Base-by-base conservation (phyloP, 352 stramenopile genomes). In the Phytophthora tubulina region DNA sequence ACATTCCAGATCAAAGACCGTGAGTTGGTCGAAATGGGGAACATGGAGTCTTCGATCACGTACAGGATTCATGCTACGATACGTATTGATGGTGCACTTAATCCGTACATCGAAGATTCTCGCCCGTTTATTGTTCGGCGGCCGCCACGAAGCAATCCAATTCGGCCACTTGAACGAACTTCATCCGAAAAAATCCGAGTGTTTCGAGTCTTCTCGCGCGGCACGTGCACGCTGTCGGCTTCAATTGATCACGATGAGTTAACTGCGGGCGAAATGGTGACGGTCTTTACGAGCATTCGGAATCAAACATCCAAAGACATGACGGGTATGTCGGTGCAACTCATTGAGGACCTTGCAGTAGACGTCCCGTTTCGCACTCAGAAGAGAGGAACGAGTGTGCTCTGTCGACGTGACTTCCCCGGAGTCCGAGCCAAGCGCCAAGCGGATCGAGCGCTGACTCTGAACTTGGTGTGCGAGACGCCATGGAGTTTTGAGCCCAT, bases 261-360 rank as follows among this genome's bases (percentile, higher is more conserved):
- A 2, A 9, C 57, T 11, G 33, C 58, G 2, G 69, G 69, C 6
- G 63, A 61, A 10, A 56, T 57, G 38, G 33, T 73, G 17, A 62
- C 46, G 3, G 57, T 73, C 21, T 27, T 27, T 27, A 27, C 21
- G 21, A 27, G 21, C 21, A 35, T 68, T 33, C 36, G 45, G 35
- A 76, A 72, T 17, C 45, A 72, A 13, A 65, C 69, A 15, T 61
- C 56, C 14, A 56, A 57, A 33, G 44, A 73, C 39, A 60, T 76
- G 32, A 50, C 21, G 14, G 33, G 27, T 10, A 61, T 76, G 3
- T 55, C 41, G 10, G 15, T 70, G 36, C 62, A 44, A 27, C 56
- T 76, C 32, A 27, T 69, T 21, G 50, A 76, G 30, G 55, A 76
- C 31, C 41, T 73, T 4, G 65, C 42, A 10, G 56, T 73, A 2